Conservation (phyloP, 1,284 basidiomycete genomes). For the Fomitopsis betulina region DNA sequence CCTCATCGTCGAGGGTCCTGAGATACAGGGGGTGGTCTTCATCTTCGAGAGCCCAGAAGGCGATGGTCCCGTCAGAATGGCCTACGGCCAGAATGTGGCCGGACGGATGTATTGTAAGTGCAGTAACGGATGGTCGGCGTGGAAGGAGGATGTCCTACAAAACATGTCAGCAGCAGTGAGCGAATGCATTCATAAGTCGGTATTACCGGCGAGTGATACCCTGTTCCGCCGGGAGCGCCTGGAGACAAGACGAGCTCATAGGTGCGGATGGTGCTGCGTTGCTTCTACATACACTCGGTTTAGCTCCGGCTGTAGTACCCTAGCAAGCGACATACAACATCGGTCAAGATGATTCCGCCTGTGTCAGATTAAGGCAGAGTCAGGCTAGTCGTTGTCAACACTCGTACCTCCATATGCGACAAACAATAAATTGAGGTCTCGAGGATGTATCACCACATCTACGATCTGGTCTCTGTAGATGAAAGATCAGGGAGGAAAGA, state of each 20-base stretch:
- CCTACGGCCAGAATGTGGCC: conserved; percentile 73
- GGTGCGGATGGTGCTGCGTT: conserved; percentile 54
- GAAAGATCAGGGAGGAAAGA: not conserved
- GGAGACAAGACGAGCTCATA: conserved; percentile 70
- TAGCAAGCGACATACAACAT: conserved; percentile 49
- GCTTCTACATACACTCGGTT: conserved; percentile 34
- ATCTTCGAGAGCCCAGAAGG: conserved; percentile 85
- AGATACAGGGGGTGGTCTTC: conserved; percentile 79
- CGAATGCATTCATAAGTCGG: too few relatives aligned
- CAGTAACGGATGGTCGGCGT: conserved; percentile 69
- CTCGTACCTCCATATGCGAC: conserved; percentile 74
- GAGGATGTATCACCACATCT: conserved; percentile 71
- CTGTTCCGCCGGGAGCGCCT: conserved; percentile 77
- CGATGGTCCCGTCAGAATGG: conserved; percentile 83
- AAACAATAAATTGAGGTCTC: conserved; percentile 77
- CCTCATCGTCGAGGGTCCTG: conserved; percentile 55
- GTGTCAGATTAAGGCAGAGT: not conserved
- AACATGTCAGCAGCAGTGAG: not conserved
- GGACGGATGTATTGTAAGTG: conserved; percentile 61
- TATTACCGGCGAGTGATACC: conserved; percentile 48
- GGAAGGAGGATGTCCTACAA: conserved; percentile 63
- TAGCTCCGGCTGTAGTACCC: not conserved
- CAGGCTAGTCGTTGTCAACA: not conserved
- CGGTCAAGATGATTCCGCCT: conserved; percentile 74
- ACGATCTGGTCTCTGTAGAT: conserved; percentile 39